Conservation (phyloP, 768 basidiomycete genomes). For the Boletus rubescentipes region DNA sequence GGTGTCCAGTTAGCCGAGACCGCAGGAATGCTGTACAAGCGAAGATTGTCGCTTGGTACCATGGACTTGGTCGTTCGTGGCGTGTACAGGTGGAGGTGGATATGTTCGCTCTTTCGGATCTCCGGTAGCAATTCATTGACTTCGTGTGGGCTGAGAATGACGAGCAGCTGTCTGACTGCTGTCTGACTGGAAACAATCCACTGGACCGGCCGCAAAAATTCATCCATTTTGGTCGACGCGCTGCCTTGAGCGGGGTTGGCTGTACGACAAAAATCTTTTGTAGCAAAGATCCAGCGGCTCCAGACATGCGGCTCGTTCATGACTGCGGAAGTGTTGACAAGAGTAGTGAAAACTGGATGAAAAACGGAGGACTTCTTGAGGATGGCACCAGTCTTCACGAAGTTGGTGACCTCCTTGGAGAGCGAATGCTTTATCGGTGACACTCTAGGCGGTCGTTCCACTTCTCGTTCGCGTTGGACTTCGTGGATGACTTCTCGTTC, state of each 20-base stretch:
- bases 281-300: conserved; percentile 15
- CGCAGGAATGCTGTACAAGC: conserved; percentile 21
- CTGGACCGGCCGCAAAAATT: conserved; percentile 39
- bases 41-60: conserved; percentile 36
- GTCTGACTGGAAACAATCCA: conserved; percentile 43
- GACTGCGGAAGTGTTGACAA: conserved; percentile 1
- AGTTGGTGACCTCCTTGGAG: background rate
- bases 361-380: conserved; percentile 17
- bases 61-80: conserved; percentile 36
- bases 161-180: conserved; percentile 29
- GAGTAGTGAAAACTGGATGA: conserved; percentile 14
- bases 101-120: conserved; percentile 32
- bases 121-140: conserved; percentile 38
- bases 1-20: conserved; percentile 18
- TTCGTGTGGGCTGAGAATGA: conserved; percentile 44
- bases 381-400: conserved; percentile 30
- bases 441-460: conserved; percentile 35
- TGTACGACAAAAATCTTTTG: conserved; percentile 15
- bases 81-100: conserved; percentile 43
- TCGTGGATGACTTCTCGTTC: conserved; percentile 46
- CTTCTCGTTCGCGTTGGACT: conserved; percentile 39
- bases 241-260: background rate
- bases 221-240: conserved; percentile 18
- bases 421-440: conserved; percentile 23
- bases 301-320: conserved; percentile 21